Conservation (phyloP, 768 basidiomycete genomes). For the Suillus brevipes region DNA sequence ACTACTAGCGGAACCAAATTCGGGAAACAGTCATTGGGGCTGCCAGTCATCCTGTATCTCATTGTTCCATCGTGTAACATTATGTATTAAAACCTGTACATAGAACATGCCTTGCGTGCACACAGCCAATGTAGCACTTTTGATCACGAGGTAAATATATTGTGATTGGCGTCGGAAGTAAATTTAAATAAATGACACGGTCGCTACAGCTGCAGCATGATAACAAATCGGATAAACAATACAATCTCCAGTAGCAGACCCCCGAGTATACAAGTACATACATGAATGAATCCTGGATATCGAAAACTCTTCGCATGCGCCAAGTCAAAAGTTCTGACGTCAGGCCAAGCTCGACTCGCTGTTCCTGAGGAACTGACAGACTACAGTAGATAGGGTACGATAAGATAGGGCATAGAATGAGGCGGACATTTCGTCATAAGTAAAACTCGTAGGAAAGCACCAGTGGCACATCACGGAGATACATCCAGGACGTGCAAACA, state of each 20-base stretch:
- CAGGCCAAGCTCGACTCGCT: background rate
- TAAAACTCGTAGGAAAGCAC: constrained; percentile 7
- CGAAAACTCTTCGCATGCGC: background rate
- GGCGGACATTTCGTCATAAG: background rate
- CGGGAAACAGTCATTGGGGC: background rate
- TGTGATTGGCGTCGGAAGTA: background rate
- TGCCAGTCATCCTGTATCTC: background rate
- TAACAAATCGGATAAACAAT: background rate
- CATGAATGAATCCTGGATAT: background rate
- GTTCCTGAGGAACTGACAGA: background rate
- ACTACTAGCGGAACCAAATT: background rate
- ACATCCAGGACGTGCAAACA: background rate
- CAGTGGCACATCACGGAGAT: background rate
- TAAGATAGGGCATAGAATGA: background rate
- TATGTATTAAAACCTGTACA: background rate
- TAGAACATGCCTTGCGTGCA: background rate
- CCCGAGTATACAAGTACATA: background rate
- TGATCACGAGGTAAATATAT: background rate
- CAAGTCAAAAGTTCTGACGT: background rate
- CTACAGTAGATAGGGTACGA: constrained; percentile 2
- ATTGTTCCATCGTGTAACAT: background rate
- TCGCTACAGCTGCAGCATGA: background rate
- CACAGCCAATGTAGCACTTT: background rate
- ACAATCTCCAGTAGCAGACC: background rate
- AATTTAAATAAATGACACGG: background rate